Base-by-base conservation (phyloP, 192 early-diverging fungal genomes). In the Entomortierella beljakovae region DNA sequence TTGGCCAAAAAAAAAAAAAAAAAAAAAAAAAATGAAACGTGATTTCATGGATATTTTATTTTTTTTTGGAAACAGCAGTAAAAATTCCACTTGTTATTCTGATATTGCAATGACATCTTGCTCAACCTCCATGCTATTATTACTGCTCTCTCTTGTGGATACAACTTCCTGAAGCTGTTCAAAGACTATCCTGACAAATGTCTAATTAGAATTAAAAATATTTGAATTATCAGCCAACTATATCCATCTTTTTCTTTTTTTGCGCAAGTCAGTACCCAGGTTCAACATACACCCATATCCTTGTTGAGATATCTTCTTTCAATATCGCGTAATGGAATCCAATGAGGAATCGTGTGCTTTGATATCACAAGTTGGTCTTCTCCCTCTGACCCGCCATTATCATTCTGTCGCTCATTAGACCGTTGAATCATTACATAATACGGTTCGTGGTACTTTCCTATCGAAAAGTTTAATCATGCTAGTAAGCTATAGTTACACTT, bases 311-410 rank as follows among this genome's bases (percentile, higher is more conserved):
- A 80, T 8, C 43, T 59, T 57, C 72, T 77, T 29, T 63, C 80
- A 40, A 86, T 38, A 10, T 68, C 66, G 6, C 68, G 49, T 6
- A 88, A 37, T 3, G 77, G 83, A 32, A 88, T 84, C 70, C 82
- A 84, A 42, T 74, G 71, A 3, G 87, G 87, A 15, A 88, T 71
- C n/a, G 84, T 88, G 37, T 88, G 83, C 34, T 80, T 82, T 48
- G 57, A 56, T 56, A 83, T 64, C 31, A 57, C 49, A 23, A 81
- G 51, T 1, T 26, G 38, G 8, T 11, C 31, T 16, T 11, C 54
- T 5, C 13, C 18, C 13, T 22, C 26, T 33, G 46, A 23, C 23
- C 23, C 15, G 18, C 49, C 35, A 11, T 37, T 33, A n/a, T 51
- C 18, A 20, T 25, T 23, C 31, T 51, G 58, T 51, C 31, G 31